Evolutionary conservation across 768 basidiomycete genomes (phyloP).

Genomic region (Amanita rimosa): DNA sequence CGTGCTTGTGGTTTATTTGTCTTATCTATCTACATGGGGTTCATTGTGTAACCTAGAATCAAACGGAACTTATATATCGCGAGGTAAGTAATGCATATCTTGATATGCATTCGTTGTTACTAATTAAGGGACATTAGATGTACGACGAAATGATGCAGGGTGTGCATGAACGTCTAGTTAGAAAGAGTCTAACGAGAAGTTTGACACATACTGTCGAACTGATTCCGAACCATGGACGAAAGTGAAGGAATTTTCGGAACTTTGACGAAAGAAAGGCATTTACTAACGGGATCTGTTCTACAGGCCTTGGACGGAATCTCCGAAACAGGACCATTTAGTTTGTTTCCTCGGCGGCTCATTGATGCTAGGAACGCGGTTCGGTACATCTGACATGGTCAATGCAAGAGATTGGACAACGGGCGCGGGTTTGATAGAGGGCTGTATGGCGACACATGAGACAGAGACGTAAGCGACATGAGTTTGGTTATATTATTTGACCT

Average conservation of each 20-base stretch:
- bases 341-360: constrained; percentile 92
- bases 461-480: constrained; percentile 49
- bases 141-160: constrained; percentile 79
- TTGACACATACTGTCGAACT: constrained; percentile 80
- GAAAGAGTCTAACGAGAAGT: constrained; percentile 42
- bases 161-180: constrained; percentile 63
- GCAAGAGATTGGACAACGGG: constrained; percentile 83
- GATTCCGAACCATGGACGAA: constrained; percentile 29
- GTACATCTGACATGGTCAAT: constrained; percentile 28
- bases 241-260: constrained; percentile 15
- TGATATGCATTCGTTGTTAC: background rate
- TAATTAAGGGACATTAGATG: constrained; percentile 41
- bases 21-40: background rate
- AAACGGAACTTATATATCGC: constrained; percentile 67
- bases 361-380: constrained; percentile 73
- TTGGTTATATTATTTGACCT: background rate
- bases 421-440: constrained; percentile 74
- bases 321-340: constrained; percentile 93
- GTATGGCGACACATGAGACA: constrained; percentile 76
- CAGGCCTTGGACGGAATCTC: constrained; percentile 16
- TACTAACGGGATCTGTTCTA: background rate
- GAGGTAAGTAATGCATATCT: constrained; percentile 29
- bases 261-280: background rate
- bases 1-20: background rate
- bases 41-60: constrained; percentile 35